A percentile compares a stretch with the other conserved stretches of the same genome.
These are phyloP conservation scores for Crithidia sp. DNA, from an alignment of 208 protist genomes.

Conservation along the genomic window DNA sequence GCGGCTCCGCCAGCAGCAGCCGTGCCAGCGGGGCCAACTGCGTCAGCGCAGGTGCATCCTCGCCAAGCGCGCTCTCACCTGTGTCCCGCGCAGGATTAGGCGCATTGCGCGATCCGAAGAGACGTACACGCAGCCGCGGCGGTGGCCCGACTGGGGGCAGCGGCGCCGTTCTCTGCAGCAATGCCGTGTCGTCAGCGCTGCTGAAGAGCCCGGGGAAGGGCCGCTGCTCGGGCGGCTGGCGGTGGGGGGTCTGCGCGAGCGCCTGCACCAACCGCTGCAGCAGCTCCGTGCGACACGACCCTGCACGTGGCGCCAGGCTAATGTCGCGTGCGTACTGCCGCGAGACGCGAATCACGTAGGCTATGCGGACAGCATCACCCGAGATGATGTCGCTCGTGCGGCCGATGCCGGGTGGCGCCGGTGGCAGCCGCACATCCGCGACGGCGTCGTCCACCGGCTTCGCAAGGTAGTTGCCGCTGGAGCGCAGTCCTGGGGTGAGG, in stretches of 20 bases:
- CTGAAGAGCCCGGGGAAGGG: constrained; percentile 58
- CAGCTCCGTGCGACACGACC: constrained; percentile 9
- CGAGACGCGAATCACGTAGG: constrained; percentile 52
- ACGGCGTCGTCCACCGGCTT: constrained; percentile 28
- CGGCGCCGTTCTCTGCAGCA: constrained; percentile 43
- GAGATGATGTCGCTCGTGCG: constrained; percentile 68
- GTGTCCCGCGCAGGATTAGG: too few species aligned
- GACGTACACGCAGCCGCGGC: constrained; percentile 22
- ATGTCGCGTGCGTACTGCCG: constrained; percentile 31
- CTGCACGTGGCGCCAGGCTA: constrained; percentile 17
- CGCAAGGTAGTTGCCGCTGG: constrained; percentile 67
- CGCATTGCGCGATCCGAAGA: constrained; percentile 16
- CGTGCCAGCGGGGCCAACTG: constrained; percentile 43
- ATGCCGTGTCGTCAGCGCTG: constrained; percentile 31
- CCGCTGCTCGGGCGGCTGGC: constrained; percentile 53
- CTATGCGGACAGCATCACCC: constrained; percentile 54
- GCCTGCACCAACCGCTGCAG: constrained; percentile 48
- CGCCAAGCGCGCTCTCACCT: too few species aligned
- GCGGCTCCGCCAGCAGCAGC: constrained; percentile 60
- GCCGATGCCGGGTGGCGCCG: constrained; percentile 26
- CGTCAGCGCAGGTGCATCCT: constrained; percentile 29
- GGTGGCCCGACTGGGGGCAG: constrained; percentile 54
- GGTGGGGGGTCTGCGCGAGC: constrained; percentile 47
- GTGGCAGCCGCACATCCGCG: constrained; percentile 26
- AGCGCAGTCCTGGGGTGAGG: constrained; percentile 75